Evolutionary conservation across 768 basidiomycete genomes (phyloP), one percentile per base, ranked within the genome.

Genomic region (Mycena haematopus): DNA sequence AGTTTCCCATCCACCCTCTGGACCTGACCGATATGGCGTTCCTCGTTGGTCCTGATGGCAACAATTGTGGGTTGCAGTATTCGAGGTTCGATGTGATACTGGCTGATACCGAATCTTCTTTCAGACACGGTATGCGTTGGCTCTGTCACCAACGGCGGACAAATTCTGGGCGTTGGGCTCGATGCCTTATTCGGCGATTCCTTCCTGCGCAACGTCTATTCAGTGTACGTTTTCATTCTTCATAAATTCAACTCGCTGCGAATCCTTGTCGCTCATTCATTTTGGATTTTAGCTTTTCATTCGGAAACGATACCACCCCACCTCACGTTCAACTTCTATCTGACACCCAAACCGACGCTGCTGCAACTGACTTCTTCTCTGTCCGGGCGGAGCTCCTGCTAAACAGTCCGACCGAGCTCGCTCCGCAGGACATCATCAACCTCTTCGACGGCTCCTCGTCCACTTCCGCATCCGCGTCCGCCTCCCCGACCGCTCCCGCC

Each of bases 201-300:
- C 0, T 66, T 66, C 44, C 24, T 66, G 46, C 65, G 65, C 33
- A 66, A 58, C 11, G 57, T 59, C 6, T 65, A 65, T 25, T 38
- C 54, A 24, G 58, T 56, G 63, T 65, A 42, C 11, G 63, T 36
- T 10, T 40, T 2, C n/a, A n/a, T n/a, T n/a, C n/a, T n/a, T n/a
- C n/a, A n/a, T n/a, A n/a, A n/a, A n/a, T n/a, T n/a, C n/a, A n/a
- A n/a, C n/a, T n/a, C n/a, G n/a, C n/a, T n/a, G n/a, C n/a, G n/a
- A n/a, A n/a, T n/a, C n/a, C n/a, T n/a, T n/a, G n/a, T n/a, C n/a
- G n/a, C n/a, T n/a, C n/a, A n/a, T n/a, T n/a, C n/a, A n/a, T n/a
- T n/a, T n/a, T n/a, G n/a, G n/a, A n/a, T n/a, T n/a, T n/a, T 27
- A 59, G 63, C 6, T 64, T 33, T 22, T 42, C 35, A 17, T 65